Evolutionary conservation across 805 yeast genomes (phyloP), one percentile per base, ranked within the genome.

Genomic region (Metschnikowia corniflorae): DNA sequence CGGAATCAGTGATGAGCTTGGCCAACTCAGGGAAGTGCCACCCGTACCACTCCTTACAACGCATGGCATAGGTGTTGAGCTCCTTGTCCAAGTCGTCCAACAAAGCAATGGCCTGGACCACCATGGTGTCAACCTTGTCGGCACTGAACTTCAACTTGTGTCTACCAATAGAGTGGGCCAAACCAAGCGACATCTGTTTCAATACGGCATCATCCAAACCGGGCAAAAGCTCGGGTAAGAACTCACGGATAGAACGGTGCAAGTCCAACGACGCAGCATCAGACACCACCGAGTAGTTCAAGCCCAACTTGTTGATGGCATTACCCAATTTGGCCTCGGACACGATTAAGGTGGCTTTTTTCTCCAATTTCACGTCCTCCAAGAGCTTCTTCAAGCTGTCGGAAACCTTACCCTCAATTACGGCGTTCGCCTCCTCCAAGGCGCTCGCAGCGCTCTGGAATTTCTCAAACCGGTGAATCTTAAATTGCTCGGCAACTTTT

Each of bases 21-120:
- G 97, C 96, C 79, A 93, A 79, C 68, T 93, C 98, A 26, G 98
- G 98, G 82, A 93, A 93, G 68, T 93, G 98, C 98, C 98, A 93
- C 50, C 98, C 98, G 70, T 93, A 93, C 98, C 98, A 93, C 71
- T 93, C 98, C 72, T 91, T 93, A 70, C 91, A 80, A 73, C 98
- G 82, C 98, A 93, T 93, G 51, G 97, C 96, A 57, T 91, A 93
- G 35, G 97, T 93, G 72, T 93, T 93, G 55, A 93, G 77, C 67
- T 93, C 98, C 71, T 93, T 93, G 72, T 93, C 98, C 55, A 93
- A 77, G 59, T 93, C 97, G 57, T 93, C 98, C 58, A 93, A 77
- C 50, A 93, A 73, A 15, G 97, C 96, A 68, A 93, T 93, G 41
- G 98, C 98, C 73, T 93, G 98, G 47, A 93, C 94, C 62, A 93